Evolutionary conservation across 129 eudicot genomes (phyloP), one percentile per base, ranked within the genome.

Genomic region (Flaveria trinervia): DNA sequence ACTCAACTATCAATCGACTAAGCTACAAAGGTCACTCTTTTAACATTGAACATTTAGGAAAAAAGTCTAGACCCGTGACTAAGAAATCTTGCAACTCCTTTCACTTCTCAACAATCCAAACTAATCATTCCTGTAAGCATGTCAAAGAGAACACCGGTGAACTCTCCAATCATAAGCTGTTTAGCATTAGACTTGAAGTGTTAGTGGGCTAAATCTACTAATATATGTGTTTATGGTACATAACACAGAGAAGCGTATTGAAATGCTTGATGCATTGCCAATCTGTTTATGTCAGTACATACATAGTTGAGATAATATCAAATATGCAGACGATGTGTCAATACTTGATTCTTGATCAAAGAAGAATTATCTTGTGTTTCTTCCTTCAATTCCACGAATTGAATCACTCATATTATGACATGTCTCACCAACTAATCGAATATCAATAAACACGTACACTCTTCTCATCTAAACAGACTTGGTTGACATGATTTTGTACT

Each of bases 11-110:
- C 75, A 43, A 54, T 60, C 11, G 30, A 54, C 39, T 65, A 55
- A 68, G 20, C 68, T 39, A 55, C 59, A 77, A 30, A 68, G 72
- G 22, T 48, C 43, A 76, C 46, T 49, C 33, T 67, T 75, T 65
- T 65, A 71, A 51, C 1, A 51, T 10, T 39, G 41, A 30, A 30
- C 30, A 28, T 52, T 71, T 18, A 28, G n/a, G n/a, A 25, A 12
- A 23, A 22, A 50, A 71, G 26, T 71, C 72, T 72, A 67, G 33
- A 54, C 80, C 67, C 56, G 22, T 52, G 57, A 20, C 75, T 18
- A 8, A 76, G 56, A 52, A 50, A 77, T 52, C 74, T 65, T 76
- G 80, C 65, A 65, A 68, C 79, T 64, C 79, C 79, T 48, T 65
- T 75, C 72, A 75, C 72, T 62, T 60, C 67, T 52, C 56, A 55